Percentiles rank a stretch among this genome's conserved stretches.
Evolutionary conservation across 2,329 filamentous ascomycete species (phyloP).

Genomic region (Aspergillus japonicus): DNA sequence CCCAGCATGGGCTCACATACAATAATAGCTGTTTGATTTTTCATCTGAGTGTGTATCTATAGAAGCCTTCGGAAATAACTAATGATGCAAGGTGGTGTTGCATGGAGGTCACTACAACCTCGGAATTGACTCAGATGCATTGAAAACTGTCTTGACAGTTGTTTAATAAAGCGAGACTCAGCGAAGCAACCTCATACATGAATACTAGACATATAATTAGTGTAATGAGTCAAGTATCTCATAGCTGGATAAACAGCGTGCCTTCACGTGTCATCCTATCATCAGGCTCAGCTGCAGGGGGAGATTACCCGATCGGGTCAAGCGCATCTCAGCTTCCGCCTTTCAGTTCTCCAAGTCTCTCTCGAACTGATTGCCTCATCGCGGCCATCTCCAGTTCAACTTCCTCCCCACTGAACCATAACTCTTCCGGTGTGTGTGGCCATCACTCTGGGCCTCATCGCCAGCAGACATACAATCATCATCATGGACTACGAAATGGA

Average conservation of each 20-base stretch:
- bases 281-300: neutral
- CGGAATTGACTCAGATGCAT: neutral
- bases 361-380: conserved; percentile 5
- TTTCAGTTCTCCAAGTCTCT: conserved; percentile 4
- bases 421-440: neutral
- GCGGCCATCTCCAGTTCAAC: conserved; percentile 1
- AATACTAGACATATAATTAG: too few species aligned
- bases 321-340: conserved; percentile 18
- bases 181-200: too few species aligned
- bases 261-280: neutral
- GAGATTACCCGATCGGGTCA: conserved; percentile 22
- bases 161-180: too few species aligned
- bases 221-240: too few species aligned
- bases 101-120: neutral
- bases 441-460: conserved; percentile 6
- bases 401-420: neutral
- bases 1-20: neutral
- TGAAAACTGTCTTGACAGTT: too few species aligned
- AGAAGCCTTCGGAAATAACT: neutral
- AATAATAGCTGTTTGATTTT: neutral
- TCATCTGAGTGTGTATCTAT: neutral
- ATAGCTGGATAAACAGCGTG: too few species aligned
- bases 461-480: conserved; percentile 16
- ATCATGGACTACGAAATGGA: conserved; percentile 50
- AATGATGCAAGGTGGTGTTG: neutral